Percentiles rank a stretch among this genome's conserved stretches.
These are phyloP conservation scores for Phylloporus sp. DNA, from an alignment of 768 basidiomycete genomes.

Conservation along the genomic window DNA sequence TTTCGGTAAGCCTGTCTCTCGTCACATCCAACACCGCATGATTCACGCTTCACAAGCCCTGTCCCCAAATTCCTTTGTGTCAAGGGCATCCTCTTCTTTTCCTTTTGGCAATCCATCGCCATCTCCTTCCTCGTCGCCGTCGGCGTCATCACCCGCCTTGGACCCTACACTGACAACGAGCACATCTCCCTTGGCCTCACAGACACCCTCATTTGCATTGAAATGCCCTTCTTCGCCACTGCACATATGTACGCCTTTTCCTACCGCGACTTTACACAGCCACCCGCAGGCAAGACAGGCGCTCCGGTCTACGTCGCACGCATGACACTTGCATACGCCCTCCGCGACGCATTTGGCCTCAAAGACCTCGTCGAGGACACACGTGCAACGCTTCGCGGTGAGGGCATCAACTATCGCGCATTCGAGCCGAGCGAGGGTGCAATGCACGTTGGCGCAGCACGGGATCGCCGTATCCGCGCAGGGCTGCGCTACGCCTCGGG, in stretches of 20 bases:
- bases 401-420: conserved; percentile 92
- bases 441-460: conserved; percentile 84
- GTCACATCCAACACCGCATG: not conserved
- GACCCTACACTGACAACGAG: conserved; percentile 83
- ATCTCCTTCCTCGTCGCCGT: conserved; percentile 88
- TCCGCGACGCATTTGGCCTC: conserved; percentile 83
- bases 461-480: conserved; percentile 84
- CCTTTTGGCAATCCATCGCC: conserved; percentile 92
- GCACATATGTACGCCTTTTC: conserved; percentile 96
- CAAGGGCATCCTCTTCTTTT: conserved; percentile 97
- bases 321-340: conserved; percentile 83
- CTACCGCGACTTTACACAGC: conserved; percentile 66
- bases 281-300: conserved; percentile 42
- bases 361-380: conserved; percentile 87
- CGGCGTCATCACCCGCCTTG: conserved; percentile 69
- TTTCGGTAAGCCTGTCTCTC: conserved; percentile 55
- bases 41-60: conserved; percentile 46
- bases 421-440: conserved; percentile 95
- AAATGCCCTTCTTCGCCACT: conserved; percentile 97
- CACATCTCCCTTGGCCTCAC: conserved; percentile 89
- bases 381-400: conserved; percentile 75
- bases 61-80: conserved; percentile 98
- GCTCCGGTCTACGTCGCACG: conserved; percentile 66
- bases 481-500: conserved; percentile 89
- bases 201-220: conserved; percentile 89